Evolutionary conservation across 805 yeast species (phyloP).

Genomic region (Komagataella phaffii): DNA sequence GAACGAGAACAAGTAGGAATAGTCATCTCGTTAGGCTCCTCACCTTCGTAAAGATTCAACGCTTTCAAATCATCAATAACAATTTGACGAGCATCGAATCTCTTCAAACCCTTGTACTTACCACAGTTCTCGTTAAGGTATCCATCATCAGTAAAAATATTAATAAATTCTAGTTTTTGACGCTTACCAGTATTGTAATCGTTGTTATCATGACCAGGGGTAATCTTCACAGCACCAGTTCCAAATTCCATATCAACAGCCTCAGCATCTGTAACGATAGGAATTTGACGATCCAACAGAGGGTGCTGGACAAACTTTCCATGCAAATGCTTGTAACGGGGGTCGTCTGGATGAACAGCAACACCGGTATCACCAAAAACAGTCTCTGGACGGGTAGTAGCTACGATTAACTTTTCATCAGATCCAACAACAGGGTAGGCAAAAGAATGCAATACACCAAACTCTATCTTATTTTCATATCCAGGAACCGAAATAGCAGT

Average conservation of each 20-base stretch:
- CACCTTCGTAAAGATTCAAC: constrained; percentile 66
- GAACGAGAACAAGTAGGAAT: constrained; percentile 92
- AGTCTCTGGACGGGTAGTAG: constrained; percentile 98
- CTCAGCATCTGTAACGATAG: constrained; percentile 80
- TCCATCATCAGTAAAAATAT: constrained; percentile 89
- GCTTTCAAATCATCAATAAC: constrained; percentile 74
- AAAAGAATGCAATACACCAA: constrained; percentile 93
- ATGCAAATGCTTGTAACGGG: constrained; percentile 86
- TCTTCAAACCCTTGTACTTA: constrained; percentile 79
- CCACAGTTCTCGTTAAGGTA: constrained; percentile 85
- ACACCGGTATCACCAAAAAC: constrained; percentile 96
- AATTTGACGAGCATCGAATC: constrained; percentile 83
- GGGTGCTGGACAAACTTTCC: constrained; percentile 91
- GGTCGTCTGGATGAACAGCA: constrained; percentile 94
- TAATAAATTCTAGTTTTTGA: constrained; percentile 75
- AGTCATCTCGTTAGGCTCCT: constrained; percentile 90
- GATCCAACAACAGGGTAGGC: constrained; percentile 81
- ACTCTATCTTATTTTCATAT: constrained; percentile 81
- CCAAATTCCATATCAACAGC: constrained; percentile 99
- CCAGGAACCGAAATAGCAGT: constrained; percentile 79
- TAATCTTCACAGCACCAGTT: constrained; percentile 98
- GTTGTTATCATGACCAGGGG: constrained; percentile 97
- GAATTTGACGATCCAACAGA: constrained; percentile 70
- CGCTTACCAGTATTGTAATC: constrained; percentile 97
- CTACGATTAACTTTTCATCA: constrained; percentile 80